Conservation (phyloP, 371 early-diverging fungal species). For the Lichtheimia corymbifera region DNA sequence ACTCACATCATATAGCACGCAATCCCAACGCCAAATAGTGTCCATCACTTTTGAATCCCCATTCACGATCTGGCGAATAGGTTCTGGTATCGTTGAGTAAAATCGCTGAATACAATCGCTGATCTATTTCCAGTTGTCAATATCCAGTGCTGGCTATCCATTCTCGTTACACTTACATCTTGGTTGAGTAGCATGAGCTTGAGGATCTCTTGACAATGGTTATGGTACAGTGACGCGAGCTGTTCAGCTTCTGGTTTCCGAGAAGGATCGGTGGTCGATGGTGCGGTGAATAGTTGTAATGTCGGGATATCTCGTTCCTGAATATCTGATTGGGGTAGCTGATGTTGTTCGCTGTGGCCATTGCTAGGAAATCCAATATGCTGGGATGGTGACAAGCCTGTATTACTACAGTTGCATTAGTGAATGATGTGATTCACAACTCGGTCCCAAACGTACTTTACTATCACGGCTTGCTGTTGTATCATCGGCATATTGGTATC, state of each 20-base stretch:
- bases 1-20: conserved; percentile 8
- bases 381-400: too few relatives aligned
- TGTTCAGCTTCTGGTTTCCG: not conserved
- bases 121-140: not conserved
- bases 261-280: not conserved
- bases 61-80: not conserved
- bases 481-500: too few relatives aligned
- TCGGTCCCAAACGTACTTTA: not conserved
- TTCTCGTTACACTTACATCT: not conserved
- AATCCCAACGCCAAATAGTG: conserved; percentile 4
- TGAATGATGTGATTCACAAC: too few relatives aligned
- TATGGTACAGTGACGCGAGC: not conserved
- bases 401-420: too few relatives aligned
- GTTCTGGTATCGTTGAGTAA: not conserved
- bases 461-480: not conserved
- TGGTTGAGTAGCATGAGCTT: not conserved
- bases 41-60: not conserved
- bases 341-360: too few relatives aligned
- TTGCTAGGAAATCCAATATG: too few relatives aligned
- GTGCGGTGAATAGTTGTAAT: not conserved
- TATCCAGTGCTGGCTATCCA: too few relatives aligned
- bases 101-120: not conserved
- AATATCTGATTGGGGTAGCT: too few relatives aligned
- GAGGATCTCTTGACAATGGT: not conserved
- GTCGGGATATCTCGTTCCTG: too few relatives aligned